Evolutionary conservation across 371 early-diverging fungal genomes (phyloP), one percentile per base, ranked within the genome.

Genomic region (Amoeboaphelidium protococcarum): DNA sequence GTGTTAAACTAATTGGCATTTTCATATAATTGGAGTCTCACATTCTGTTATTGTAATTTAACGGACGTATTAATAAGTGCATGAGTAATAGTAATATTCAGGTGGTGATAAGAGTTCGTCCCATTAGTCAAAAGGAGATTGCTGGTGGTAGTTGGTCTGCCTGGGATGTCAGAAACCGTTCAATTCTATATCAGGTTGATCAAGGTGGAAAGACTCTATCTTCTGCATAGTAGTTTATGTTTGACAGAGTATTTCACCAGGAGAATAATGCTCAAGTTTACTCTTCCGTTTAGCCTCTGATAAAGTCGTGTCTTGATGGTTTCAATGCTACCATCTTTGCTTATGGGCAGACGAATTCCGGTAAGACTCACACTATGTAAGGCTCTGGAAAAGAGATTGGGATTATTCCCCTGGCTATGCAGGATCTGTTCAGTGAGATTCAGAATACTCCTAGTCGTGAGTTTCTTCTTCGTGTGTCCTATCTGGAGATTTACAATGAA

Each of bases 331-430:
- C 82, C 21, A 74, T 83, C 20, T 86, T 85, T 67, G 88, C 88
- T 2, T 90, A 88, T 55, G 91, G 91, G n/a, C 92, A 92, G 59
- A 97, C 98, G 20, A 80, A 86, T 0, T 79, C 81, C 44, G 96
- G 98, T 40, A 97, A 96, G 60, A 95, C 97, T 23, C 77, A 59
- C 52, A 69, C 69, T 26, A 64, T 67, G 62, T 53, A 56, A 68
- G 65, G 65, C 41, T 50, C 51, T 41, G 52, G 21, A 20, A 26
- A 48, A 41, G 19, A 21, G 47, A 10, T 25, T 50, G 49, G 56
- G 41, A 40, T 57, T n/a, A 25, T 54, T 47, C 37, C 43, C 26
- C 13, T 44, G 27, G 23, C 42, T 37, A 13, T 49, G 26, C 12
- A 53, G 22, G 3, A 25, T 23, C 37, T 60, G 10, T 51, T 49